phyloP scores from a whole-genome alignment of 73 alveolate genomes.

The Tetrahymena elliotti region DNA sequence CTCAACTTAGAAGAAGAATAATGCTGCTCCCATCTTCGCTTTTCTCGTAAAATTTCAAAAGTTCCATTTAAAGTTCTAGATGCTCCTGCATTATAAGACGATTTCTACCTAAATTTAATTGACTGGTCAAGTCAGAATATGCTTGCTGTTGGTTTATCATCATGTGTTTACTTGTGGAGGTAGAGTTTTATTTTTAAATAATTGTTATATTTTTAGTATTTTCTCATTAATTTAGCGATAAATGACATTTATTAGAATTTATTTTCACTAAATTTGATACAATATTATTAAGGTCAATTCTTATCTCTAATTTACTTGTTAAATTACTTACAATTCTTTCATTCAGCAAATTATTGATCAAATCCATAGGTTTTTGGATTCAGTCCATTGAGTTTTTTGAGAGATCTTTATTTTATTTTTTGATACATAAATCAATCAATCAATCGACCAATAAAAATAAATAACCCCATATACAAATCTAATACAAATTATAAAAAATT shows the following conservation, averaged over 20 bases:
- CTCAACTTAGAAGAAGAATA: neutral
- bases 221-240: neutral
- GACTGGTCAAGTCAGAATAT: conserved; percentile 96
- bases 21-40: neutral
- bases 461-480: neutral
- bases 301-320: neutral
- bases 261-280: neutral
- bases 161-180: conserved; percentile 76
- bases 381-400: neutral
- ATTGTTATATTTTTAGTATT: neutral
- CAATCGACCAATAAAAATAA: neutral
- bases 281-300: neutral
- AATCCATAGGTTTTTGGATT: neutral
- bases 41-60: conserved; percentile 86
- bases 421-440: neutral
- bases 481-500: too few relatives aligned
- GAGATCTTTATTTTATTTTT: neutral
- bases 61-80: conserved; percentile 97
- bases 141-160: conserved; percentile 94
- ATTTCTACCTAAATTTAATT: conserved; percentile 93
- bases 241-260: neutral
- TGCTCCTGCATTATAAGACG: conserved; percentile 98
- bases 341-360: neutral
- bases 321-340: neutral
- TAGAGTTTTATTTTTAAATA: neutral